Evolutionary conservation across 78 protist genomes (phyloP).

Genomic region (Cavenderia fasciculata): DNA sequence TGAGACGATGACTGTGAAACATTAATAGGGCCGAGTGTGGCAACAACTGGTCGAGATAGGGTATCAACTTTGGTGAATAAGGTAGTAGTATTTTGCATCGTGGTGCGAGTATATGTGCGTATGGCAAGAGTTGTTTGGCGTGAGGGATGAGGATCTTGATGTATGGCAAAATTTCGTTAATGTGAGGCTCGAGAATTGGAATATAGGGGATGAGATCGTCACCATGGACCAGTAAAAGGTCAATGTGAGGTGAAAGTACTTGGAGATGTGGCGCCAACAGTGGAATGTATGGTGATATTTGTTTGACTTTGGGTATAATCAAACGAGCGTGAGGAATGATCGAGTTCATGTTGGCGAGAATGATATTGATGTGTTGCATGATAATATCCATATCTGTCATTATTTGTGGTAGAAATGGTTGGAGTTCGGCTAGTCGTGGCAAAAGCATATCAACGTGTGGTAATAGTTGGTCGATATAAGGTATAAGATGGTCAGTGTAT

Average conservation of each 20-base stretch:
- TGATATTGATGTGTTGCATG: constrained; percentile 9
- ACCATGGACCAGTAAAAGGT: constrained; percentile 19
- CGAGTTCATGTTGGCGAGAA: neutral
- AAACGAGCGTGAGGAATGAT: constrained; percentile 23
- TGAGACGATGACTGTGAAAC: constrained; percentile 52
- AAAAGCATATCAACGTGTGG: constrained; percentile 39
- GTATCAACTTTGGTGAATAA: constrained; percentile 31
- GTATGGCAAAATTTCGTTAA: constrained; percentile 12
- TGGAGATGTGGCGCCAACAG: constrained; percentile 9
- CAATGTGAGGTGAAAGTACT: constrained; percentile 10
- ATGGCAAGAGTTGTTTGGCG: neutral
- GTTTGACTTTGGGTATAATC: constrained; percentile 9
- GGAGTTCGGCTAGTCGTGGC: neutral
- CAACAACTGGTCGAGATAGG: constrained; percentile 9
- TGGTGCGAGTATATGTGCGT: constrained; percentile 42
- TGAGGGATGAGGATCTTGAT: constrained; percentile 44
- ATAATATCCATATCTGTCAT: constrained; percentile 21
- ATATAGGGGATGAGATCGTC: constrained; percentile 48
- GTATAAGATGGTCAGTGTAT: constrained; percentile 1
- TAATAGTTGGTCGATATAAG: constrained; percentile 19
- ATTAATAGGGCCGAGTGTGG: constrained; percentile 44
- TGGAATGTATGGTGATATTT: constrained; percentile 23
- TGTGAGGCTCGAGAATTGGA: constrained; percentile 27
- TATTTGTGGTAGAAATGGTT: constrained; percentile 25
- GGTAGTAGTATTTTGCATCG: constrained; percentile 30